A percentile compares a stretch with the other conserved stretches of the same genome.
Conservation (phyloP, 768 basidiomycete genomes). For the Amanita thiersii region DNA sequence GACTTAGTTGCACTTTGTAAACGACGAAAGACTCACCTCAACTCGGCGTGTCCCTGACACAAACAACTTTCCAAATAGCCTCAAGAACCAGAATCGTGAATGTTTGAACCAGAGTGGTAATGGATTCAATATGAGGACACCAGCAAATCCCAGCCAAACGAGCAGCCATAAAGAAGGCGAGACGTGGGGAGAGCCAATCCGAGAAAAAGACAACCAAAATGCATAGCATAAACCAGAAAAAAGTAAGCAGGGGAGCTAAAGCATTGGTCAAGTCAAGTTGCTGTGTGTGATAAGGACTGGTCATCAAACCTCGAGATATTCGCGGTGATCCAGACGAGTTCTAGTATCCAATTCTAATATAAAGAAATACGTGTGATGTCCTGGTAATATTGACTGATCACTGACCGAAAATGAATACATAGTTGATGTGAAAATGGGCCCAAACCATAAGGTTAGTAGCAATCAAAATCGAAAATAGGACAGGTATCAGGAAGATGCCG, state of each 20-base stretch:
- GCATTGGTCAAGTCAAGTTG: slow-evolving; percentile 7
- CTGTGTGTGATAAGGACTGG: not conserved
- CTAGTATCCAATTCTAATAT: slow-evolving; percentile 57
- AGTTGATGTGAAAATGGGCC: slow-evolving; percentile 75
- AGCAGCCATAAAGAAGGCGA: slow-evolving; percentile 73
- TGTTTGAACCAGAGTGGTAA: slow-evolving; percentile 53
- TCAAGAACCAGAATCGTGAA: slow-evolving; percentile 79
- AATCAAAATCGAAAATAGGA: slow-evolving; percentile 68
- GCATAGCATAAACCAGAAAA: slow-evolving; percentile 66
- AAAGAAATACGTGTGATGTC: not conserved
- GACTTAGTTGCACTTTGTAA: slow-evolving; percentile 8
- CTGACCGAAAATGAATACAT: slow-evolving; percentile 85
- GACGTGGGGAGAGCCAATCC: slow-evolving; percentile 43
- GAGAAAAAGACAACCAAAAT: slow-evolving; percentile 79
- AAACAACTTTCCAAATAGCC: slow-evolving; percentile 52
- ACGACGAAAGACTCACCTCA: slow-evolving; percentile 43
- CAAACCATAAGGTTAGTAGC: slow-evolving; percentile 82
- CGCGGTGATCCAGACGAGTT: slow-evolving; percentile 66
- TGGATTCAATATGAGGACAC: slow-evolving; percentile 65
- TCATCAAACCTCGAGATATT: slow-evolving; percentile 50
- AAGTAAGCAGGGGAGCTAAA: slow-evolving; percentile 74
- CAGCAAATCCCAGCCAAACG: slow-evolving; percentile 66
- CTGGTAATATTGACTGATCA: slow-evolving; percentile 4
- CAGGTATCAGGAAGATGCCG: slow-evolving; percentile 62
- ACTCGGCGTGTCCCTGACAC: slow-evolving; percentile 64